A percentile compares a stretch with the other conserved stretches of the same genome.
Evolutionary conservation across 78 protist species (phyloP).

Genomic region (Guillardia theta): DNA sequence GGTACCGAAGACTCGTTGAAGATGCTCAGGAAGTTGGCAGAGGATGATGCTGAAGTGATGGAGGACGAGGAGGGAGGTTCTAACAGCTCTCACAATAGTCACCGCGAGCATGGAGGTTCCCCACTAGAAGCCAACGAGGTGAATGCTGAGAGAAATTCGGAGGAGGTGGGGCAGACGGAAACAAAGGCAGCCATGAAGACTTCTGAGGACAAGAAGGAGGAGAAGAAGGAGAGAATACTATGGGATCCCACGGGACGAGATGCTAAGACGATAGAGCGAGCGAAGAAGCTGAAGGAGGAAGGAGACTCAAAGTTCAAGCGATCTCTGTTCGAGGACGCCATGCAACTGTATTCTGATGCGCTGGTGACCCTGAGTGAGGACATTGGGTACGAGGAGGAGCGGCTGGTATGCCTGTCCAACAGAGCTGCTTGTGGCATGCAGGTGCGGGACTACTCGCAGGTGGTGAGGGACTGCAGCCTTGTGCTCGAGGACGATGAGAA

Average conservation of each 20-base stretch:
- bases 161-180: no score
- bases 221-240: not conserved
- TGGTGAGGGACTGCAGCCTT: not conserved
- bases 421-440: not conserved
- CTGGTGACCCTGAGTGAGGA: not conserved
- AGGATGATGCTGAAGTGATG: no score
- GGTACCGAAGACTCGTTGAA: no score
- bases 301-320: not conserved
- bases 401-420: not conserved
- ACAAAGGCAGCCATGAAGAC: not conserved
- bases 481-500: not conserved
- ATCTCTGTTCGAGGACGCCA: not conserved
- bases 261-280: not conserved
- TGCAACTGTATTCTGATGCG: not conserved
- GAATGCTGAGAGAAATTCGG: no score
- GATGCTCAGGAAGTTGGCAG: no score
- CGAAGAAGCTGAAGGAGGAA: not conserved
- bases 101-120: no score
- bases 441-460: not conserved
- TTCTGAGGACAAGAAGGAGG: not conserved
- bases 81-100: no score
- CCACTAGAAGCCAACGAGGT: no score
- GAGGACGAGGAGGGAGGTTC: no score
- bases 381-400: not conserved
- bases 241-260: not conserved